phyloP scores from a whole-genome alignment of 192 early-diverging fungal species.

The Mortierella hygrophila region DNA sequence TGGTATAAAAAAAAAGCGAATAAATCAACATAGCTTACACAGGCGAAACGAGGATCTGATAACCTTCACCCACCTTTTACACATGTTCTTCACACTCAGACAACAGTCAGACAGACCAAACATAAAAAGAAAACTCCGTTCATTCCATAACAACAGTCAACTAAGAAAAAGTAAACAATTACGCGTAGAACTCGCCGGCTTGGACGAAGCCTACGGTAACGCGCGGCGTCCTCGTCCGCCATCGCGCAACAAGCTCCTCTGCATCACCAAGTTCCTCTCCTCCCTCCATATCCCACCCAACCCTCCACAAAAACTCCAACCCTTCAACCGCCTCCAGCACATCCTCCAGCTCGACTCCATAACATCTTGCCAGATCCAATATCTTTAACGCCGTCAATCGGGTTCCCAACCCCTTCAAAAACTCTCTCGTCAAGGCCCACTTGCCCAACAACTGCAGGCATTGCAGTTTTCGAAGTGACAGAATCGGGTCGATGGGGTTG shows the following conservation, averaged over 20 bases:
- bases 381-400: slow-evolving; percentile 37
- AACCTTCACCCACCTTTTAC: no score
- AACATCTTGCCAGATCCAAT: slow-evolving; percentile 39
- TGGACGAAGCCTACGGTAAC: slow-evolving; percentile 29
- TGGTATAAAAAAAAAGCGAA: no score
- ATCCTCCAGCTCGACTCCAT: slow-evolving; percentile 22
- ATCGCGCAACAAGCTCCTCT: slow-evolving; percentile 4
- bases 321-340: slow-evolving; percentile 19
- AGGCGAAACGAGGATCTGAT: no score
- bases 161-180: neutral
- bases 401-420: slow-evolving; percentile 16
- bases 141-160: neutral
- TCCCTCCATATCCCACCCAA: slow-evolving; percentile 40
- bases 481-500: slow-evolving; percentile 29
- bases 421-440: slow-evolving; percentile 22
- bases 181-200: slow-evolving; percentile 18
- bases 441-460: slow-evolving; percentile 29
- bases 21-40: no score
- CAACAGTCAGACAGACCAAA: no score
- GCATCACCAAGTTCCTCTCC: neutral
- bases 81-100: no score
- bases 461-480: slow-evolving; percentile 30
- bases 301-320: slow-evolving; percentile 40
- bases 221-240: slow-evolving; percentile 12
- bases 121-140: no score